Base-by-base conservation (phyloP, 257 asterid genomes). In the Capsicum chinense region DNA sequence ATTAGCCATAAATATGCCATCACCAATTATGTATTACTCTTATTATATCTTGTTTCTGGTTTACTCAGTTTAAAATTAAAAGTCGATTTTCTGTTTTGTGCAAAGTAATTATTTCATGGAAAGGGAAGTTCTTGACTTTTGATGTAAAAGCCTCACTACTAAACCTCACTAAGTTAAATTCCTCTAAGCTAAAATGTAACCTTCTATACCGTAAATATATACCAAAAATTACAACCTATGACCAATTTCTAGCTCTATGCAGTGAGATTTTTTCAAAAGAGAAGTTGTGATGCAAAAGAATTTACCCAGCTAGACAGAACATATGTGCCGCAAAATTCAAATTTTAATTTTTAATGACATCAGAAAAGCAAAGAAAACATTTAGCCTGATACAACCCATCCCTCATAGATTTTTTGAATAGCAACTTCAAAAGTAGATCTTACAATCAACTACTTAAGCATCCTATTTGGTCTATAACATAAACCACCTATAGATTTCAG, bases 241-340 rank as follows among this genome's bases (percentile, higher is more conserved):
- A 44, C 79, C 57, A 71, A 35, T 26, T 71, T 44, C 57, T 44
- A 71, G 79, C 79, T 44, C 13, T 71, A 44, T n/a, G 44, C 14
- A 44, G 57, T 71, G 79, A 19, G 9, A 71, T 71, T 17, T 37
- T 71, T 44, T 44, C 14, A 71, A 44, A 44, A 71, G 79, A 44
- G 79, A 70, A 39, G 37, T 1, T 6, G 17, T 44, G 79, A 47
- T 71, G 17, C 37, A 71, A 44, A 44, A 21, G 37, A 11, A n/a
- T 8, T 71, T 44, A 47, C 56, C 57, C 37, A 71, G 79, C 57
- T 44, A 71, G 57, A 71, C 16, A 71, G 17, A 71, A 44, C 33
- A 17, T 70, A 44, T 44, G 79, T 17, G 57, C 57, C 10, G 8
- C 17, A 15, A 71, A 71, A 71, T 8, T 35, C 57, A 71, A 17